Evolutionary conservation across 176 grass and related monocot species (phyloP).

Genomic region (Oryza meyeriana): DNA sequence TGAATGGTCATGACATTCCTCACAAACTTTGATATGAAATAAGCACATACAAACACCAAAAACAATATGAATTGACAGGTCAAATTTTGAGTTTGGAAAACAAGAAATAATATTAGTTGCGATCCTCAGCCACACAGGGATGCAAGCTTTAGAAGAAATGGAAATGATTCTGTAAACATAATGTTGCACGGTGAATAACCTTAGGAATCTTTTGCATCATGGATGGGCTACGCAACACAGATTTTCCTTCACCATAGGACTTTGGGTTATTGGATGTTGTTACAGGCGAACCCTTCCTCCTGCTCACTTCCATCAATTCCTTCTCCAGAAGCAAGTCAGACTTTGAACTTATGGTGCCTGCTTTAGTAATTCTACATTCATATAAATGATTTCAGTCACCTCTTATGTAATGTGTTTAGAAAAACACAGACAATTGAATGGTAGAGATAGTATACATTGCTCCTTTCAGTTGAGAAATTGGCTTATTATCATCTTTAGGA

Average conservation of each 20-base stretch:
- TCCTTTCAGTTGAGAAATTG: conserved; percentile 40
- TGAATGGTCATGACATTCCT: neutral
- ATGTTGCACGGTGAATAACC: conserved; percentile 37
- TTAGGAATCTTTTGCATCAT: conserved; percentile 53
- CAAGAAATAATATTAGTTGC: conserved; percentile 9
- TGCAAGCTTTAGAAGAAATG: conserved; percentile 19
- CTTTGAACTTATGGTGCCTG: conserved; percentile 41
- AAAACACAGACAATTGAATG: conserved; percentile 7
- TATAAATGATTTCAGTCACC: conserved; percentile 28
- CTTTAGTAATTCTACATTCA: conserved; percentile 53
- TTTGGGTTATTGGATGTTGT: conserved; percentile 25
- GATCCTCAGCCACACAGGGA: conserved; percentile 23
- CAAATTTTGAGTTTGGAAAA: conserved; percentile 16
- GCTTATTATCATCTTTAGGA: conserved; percentile 40
- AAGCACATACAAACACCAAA: conserved; percentile 20
- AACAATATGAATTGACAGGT: conserved; percentile 9
- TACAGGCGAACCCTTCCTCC: conserved; percentile 39
- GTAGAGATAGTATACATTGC: conserved; percentile 47
- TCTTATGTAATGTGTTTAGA: conserved; percentile 20
- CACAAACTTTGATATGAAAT: conserved; percentile 5
- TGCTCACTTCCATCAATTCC: conserved; percentile 32
- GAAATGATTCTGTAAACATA: conserved; percentile 15
- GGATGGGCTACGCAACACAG: conserved; percentile 45
- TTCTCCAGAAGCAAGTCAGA: conserved; percentile 33
- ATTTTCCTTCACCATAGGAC: conserved; percentile 40